phyloP scores from a whole-genome alignment of 2,329 filamentous ascomycete species.

The Cadophora luteo-olivacea region DNA sequence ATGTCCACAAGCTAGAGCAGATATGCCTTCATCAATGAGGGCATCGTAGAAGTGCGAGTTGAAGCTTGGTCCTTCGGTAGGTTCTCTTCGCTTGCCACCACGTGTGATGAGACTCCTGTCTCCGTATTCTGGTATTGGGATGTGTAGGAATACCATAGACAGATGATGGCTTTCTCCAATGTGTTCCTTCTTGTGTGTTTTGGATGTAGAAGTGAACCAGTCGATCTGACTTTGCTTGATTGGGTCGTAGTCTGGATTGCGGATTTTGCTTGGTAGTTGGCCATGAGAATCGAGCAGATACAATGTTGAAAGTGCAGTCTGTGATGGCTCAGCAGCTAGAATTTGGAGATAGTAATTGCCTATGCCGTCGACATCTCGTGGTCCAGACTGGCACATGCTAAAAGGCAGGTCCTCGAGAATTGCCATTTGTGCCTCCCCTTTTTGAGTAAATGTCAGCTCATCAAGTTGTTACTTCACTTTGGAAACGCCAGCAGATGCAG shows the following conservation, averaged over 20 bases:
- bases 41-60: conserved; percentile 91
- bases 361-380: conserved; percentile 81
- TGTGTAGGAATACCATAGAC: conserved; percentile 95
- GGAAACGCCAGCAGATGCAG: no score
- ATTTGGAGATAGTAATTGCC: conserved; percentile 94
- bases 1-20: conserved; percentile 67
- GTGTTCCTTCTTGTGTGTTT: conserved; percentile 61
- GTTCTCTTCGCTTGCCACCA: conserved; percentile 79
- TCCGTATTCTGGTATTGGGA: conserved; percentile 87
- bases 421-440: conserved; percentile 73
- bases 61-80: conserved; percentile 86
- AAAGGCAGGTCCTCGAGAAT: conserved; percentile 85
- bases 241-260: conserved; percentile 91
- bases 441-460: conserved; percentile 42
- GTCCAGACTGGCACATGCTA: conserved; percentile 81
- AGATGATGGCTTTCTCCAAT: conserved; percentile 89
- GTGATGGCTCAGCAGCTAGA: conserved; percentile 74
- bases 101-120: conserved; percentile 59
- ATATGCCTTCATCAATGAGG: conserved; percentile 79
- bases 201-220: conserved; percentile 84
- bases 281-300: conserved; percentile 92
- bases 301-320: conserved; percentile 86
- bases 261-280: conserved; percentile 84
- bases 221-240: conserved; percentile 89
- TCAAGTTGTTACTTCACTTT: no score